Percentiles rank a stretch among this genome's conserved stretches.
These are phyloP conservation scores for Delitschia confertaspora DNA, from an alignment of 495 filamentous ascomycete species.

Conservation along the genomic window DNA sequence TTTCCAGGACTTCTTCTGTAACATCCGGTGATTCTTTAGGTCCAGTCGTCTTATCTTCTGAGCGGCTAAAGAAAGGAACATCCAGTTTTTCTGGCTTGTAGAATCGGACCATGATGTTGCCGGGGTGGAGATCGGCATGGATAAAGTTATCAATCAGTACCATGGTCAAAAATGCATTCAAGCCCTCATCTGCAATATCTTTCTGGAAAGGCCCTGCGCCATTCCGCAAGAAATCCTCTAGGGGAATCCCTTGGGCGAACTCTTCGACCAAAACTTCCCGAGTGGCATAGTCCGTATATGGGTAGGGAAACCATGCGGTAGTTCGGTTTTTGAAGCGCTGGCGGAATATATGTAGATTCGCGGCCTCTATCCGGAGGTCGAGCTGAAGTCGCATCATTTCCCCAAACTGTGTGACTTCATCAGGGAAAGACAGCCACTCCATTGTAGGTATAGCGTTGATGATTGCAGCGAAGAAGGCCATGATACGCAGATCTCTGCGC, in stretches of 20 bases:
- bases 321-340: constrained; percentile 81
- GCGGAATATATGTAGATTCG: constrained; percentile 82
- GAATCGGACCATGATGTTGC: constrained; percentile 99
- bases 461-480: constrained; percentile 80
- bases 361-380: constrained; percentile 88
- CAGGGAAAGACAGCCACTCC: constrained; percentile 93
- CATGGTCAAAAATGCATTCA: constrained; percentile 98
- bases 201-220: constrained; percentile 88
- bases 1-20: constrained; percentile 74
- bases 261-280: constrained; percentile 91
- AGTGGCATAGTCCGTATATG: constrained; percentile 83
- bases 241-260: constrained; percentile 86
- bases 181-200: constrained; percentile 89
- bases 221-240: constrained; percentile 79
- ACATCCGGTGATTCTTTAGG: constrained; percentile 51
- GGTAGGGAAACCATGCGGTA: constrained; percentile 93
- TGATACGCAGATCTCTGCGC: constrained; percentile 80
- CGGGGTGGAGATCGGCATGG: constrained; percentile 96
- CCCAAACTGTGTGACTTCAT: constrained; percentile 88
- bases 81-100: constrained; percentile 71
- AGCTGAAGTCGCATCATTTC: constrained; percentile 98
- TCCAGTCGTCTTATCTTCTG: constrained; percentile 35
- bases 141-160: constrained; percentile 96
- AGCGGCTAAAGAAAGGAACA: constrained; percentile 45
- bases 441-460: constrained; percentile 89